Evolutionary conservation across 306 rosid genomes (phyloP).

Genomic region (Cercis canadensis): DNA sequence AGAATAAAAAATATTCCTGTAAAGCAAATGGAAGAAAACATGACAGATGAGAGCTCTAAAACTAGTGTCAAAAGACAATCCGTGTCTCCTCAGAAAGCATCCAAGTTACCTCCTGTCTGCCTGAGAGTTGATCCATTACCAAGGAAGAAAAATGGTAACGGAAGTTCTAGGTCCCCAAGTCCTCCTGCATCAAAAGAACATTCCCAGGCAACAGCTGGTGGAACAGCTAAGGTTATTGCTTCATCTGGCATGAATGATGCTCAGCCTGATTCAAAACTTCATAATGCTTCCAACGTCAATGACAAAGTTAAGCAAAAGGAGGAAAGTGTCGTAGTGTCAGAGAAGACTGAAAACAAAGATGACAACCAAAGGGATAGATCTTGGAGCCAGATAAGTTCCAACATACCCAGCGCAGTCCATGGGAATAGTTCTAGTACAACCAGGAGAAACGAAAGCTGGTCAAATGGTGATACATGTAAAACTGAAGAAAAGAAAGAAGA

Average conservation of each 20-base stretch:
- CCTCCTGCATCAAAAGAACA: constrained; percentile 49
- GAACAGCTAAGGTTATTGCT: constrained; percentile 9
- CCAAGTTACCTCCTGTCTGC: constrained; percentile 81
- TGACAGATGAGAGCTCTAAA: constrained; percentile 29
- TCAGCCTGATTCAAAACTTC: background rate
- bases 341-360: constrained; percentile 34
- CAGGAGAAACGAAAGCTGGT: background rate
- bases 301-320: constrained; percentile 36
- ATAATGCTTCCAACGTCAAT: background rate
- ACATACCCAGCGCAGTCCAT: background rate
- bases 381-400: background rate
- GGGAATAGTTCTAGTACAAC: background rate
- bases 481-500: constrained; percentile 18
- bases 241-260: constrained; percentile 17
- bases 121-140: constrained; percentile 81
- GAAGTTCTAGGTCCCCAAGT: constrained; percentile 60
- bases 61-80: constrained; percentile 33
- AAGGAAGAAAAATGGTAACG: constrained; percentile 52
- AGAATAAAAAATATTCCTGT: constrained; percentile 32
- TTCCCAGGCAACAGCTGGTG: constrained; percentile 16
- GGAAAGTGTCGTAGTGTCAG: constrained; percentile 33
- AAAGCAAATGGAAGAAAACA: constrained; percentile 35
- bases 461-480: constrained; percentile 3
- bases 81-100: constrained; percentile 44
- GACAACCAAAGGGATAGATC: background rate